phyloP scores from a whole-genome alignment of 2,329 filamentous ascomycete species.

The Penicillium sp. region DNA sequence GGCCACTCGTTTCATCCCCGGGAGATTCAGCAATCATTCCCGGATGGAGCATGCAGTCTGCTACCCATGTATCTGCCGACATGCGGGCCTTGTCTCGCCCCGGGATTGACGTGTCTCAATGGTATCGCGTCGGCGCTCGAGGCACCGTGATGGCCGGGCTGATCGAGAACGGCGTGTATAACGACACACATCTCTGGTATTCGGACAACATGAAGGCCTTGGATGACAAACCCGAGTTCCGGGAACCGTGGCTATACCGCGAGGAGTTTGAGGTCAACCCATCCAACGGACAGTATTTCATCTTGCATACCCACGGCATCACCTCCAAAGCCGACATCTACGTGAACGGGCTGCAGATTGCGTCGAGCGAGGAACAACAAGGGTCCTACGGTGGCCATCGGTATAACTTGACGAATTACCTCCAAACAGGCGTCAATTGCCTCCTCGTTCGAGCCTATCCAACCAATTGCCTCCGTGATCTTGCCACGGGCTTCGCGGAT shows the following conservation, averaged over 20 bases:
- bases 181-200: constrained; percentile 56
- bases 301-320: constrained; percentile 59
- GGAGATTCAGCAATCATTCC: constrained; percentile 30
- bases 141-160: constrained; percentile 59
- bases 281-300: constrained; percentile 44
- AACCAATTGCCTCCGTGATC: constrained; percentile 58
- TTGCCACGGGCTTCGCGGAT: constrained; percentile 60
- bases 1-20: constrained; percentile 20
- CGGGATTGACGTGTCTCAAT: constrained; percentile 49
- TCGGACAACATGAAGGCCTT: constrained; percentile 49
- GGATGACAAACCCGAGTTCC: constrained; percentile 50
- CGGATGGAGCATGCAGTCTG: constrained; percentile 54
- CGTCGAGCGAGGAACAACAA: constrained; percentile 48
- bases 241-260: constrained; percentile 59
- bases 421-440: constrained; percentile 48
- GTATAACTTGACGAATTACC: constrained; percentile 52
- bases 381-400: constrained; percentile 57
- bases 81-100: constrained; percentile 43
- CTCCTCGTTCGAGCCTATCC: constrained; percentile 56
- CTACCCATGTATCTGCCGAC: constrained; percentile 37
- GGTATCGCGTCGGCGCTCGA: constrained; percentile 52
- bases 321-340: constrained; percentile 60
- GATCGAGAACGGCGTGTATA: constrained; percentile 52
- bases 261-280: constrained; percentile 49
- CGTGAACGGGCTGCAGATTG: constrained; percentile 56